Evolutionary conservation across 208 protist genomes (phyloP).

Genomic region (Trypanosoma congolense): DNA sequence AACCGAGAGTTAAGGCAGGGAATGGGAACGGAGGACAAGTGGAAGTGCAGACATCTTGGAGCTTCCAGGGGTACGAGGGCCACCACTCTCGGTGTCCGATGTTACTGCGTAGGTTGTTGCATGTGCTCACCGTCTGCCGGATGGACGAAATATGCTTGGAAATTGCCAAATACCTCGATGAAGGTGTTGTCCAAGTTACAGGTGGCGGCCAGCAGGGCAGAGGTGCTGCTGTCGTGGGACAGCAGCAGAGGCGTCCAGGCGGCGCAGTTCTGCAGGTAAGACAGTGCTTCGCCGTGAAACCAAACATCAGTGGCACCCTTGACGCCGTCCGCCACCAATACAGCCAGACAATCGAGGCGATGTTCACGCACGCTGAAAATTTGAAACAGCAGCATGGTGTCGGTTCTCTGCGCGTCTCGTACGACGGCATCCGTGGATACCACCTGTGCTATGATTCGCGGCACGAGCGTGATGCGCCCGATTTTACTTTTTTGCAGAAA

Average conservation of each 20-base stretch:
- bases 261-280: conserved; percentile 32
- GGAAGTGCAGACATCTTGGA: too few relatives aligned
- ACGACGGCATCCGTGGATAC: conserved; percentile 51
- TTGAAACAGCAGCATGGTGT: conserved; percentile 36
- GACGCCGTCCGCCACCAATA: conserved; percentile 58
- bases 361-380: conserved; percentile 40
- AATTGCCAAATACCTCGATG: conserved; percentile 40
- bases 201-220: not conserved
- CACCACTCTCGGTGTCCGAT: too few relatives aligned
- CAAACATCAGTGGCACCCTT: conserved; percentile 45
- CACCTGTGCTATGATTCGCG: conserved; percentile 52
- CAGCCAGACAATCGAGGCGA: conserved; percentile 41
- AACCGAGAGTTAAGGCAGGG: not conserved
- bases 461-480: conserved; percentile 50
- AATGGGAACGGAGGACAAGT: too few relatives aligned
- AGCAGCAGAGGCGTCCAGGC: conserved; percentile 6
- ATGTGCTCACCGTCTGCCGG: conserved; percentile 36
- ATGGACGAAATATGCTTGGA: conserved; percentile 31
- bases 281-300: conserved; percentile 65
- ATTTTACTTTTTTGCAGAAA: conserved; percentile 54
- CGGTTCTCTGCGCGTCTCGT: conserved; percentile 52
- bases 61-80: too few relatives aligned
- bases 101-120: conserved; percentile 38
- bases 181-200: conserved; percentile 20
- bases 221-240: not conserved